Evolutionary conservation across 1,284 basidiomycete species (phyloP), one percentile per base, ranked within the genome.

Genomic region (Austropuccinia psidii): DNA sequence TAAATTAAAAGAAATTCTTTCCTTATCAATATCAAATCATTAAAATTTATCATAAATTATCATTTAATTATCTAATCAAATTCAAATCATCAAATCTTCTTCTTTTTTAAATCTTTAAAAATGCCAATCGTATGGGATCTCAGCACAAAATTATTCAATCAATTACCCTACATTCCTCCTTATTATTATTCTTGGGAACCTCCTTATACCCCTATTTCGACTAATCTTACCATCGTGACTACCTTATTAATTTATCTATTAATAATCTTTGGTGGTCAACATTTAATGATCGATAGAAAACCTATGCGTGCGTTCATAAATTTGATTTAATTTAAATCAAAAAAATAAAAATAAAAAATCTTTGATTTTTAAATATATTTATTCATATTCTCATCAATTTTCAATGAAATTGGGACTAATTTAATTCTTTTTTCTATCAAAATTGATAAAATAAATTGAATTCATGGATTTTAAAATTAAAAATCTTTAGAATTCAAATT

Each of bases 201-300:
- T 50, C 90, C 89, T 29, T 82, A 85, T 78, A 90, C 90, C 0
- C 92, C 92, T 7, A 80, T 96, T 72, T 93, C 90, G 67, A 95
- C 91, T 11, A 83, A 86, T 73, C 85, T 87, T 76, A 84, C 86
- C 76, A 93, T 96, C 75, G 81, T 86, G 57, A 82, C 85, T 21
- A 84, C 89, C 24, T 85, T 98, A 76, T 85, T 82, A 37, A 85
- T 86, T 73, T 98, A 98, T 85, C 87, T 98, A 77, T 87, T 86
- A 80, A 83, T 90, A 83, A 89, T 98, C 81, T 98, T 98, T 80
- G 87, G 90, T 76, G 86, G 90, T 54, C 88, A 89, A 79, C 87
- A 87, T 78, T 82, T 91, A 78, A 97, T 97, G 93, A 90, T 87
- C 68, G 79, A 77, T 70, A 67, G 77, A 21, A 78, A 79, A 73